Base-by-base conservation (phyloP, 2,329 filamentous ascomycete species). In the Cladophialophora psammophila region DNA sequence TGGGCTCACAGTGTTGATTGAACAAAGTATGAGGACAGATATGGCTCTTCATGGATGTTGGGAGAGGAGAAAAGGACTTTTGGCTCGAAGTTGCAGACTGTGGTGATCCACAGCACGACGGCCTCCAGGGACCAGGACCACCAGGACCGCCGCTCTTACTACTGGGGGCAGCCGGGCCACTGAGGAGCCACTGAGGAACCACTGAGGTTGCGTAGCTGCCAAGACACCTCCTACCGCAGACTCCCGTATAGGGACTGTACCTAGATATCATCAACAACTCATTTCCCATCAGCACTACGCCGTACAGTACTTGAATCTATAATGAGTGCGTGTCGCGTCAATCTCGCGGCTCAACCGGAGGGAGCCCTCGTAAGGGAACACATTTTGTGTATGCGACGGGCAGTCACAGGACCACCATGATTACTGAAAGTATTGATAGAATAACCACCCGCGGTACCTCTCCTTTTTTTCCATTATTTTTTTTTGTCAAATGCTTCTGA, bases 21-120 rank as follows among this genome's bases (percentile, higher is more conserved):
- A 59, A 53, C 31, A 55, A 63, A 65, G 60, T 56, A 60, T 60
- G 63, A 66, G 67, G 67, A 69, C 67, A 69, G 67, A 69, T 68
- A 63, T 63, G 60, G 52, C 56, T 60, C 36, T 58, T 69, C 40
- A 55, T 64, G 32, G 53, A 52, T 52, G 63, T 64, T 55, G 52
- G 55, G 60, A 57, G 65, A 56, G 48, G 42, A 53, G 54, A 48
- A 52, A 52, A 57, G 64, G 58, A 58, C 64, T 62, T 62, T 57
- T 60, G 56, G 64, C 50, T 65, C 60, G 60, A 63, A 59, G 65
- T 36, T 53, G 59, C 59, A 61, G 59, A 48, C 59, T 9, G 7
- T 50, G 48, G 42, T 53, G 59, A 61, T 53, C 59, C 59, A 61
- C 59, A 53, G 20, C 42, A 26, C 45, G 18, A 50, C 45, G 45